Conservation (phyloP, 73 alveolate species). For the Effrenium voratum region DNA sequence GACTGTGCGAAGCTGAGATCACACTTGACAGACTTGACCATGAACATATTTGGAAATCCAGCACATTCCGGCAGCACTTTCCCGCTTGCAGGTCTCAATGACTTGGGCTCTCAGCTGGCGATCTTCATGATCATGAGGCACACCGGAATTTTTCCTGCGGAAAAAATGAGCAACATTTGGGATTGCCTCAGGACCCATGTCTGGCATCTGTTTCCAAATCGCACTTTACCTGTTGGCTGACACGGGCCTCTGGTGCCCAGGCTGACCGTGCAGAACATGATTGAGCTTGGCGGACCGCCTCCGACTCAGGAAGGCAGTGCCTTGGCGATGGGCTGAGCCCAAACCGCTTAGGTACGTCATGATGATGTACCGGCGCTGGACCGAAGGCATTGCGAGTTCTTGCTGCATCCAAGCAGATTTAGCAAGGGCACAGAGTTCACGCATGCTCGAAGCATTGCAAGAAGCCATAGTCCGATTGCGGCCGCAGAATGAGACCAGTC, state of each 20-base stretch:
- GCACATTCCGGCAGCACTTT: no score
- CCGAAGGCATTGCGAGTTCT: conserved; percentile 20
- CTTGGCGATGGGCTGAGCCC: neutral
- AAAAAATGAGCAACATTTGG: neutral
- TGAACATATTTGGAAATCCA: no score
- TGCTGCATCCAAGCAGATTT: neutral
- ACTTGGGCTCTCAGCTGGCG: conserved; percentile 91
- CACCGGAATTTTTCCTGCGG: neutral
- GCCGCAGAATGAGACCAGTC: no score
- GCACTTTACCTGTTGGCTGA: neutral
- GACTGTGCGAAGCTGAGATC: conserved; percentile 7
- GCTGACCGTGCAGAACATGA: conserved; percentile 93
- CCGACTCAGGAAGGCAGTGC: neutral
- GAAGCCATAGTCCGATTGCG: no score
- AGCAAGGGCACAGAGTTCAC: neutral
- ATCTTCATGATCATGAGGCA: conserved; percentile 88
- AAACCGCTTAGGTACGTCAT: conserved; percentile 37
- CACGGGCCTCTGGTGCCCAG: neutral
- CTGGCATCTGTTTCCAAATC: neutral
- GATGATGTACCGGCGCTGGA: conserved; percentile 71
- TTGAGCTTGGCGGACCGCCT: conserved; percentile 77
- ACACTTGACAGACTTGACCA: no score
- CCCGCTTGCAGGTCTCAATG: conserved; percentile 40
- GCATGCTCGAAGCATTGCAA: no score
- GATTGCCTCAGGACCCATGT: neutral